phyloP scores from a whole-genome alignment of 768 basidiomycete genomes.

The Lyophyllum semitale region DNA sequence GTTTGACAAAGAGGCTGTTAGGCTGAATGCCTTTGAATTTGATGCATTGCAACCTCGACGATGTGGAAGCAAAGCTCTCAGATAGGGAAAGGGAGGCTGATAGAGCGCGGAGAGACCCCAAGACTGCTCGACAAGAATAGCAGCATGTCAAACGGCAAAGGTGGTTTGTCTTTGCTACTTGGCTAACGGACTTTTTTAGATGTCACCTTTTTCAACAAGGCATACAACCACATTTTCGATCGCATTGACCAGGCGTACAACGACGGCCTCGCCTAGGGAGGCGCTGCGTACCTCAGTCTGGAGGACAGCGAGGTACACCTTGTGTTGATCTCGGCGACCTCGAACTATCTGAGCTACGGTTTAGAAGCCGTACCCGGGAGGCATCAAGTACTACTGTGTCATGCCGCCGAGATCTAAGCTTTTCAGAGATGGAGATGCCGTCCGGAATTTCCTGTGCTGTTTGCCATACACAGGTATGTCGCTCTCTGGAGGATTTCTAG shows the following conservation, averaged over 20 bases:
- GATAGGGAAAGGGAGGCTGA: slow-evolving; percentile 94
- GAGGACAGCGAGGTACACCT: slow-evolving; percentile 88
- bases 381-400: slow-evolving; percentile 98
- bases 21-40: slow-evolving; percentile 44
- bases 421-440: slow-evolving; percentile 98
- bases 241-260: slow-evolving; percentile 96
- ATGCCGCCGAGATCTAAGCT: slow-evolving; percentile 99
- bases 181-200: slow-evolving; percentile 25
- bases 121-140: slow-evolving; percentile 88
- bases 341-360: neutral
- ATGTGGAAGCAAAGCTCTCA: slow-evolving; percentile 80
- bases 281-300: slow-evolving; percentile 93
- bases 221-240: slow-evolving; percentile 95
- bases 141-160: slow-evolving; percentile 82
- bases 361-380: slow-evolving; percentile 66
- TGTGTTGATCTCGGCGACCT: neutral
- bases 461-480: slow-evolving; percentile 90
- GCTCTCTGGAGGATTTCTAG: neutral
- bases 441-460: slow-evolving; percentile 95
- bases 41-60: slow-evolving; percentile 60
- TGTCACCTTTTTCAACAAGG: slow-evolving; percentile 91
- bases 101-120: slow-evolving; percentile 87
- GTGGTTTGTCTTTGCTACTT: slow-evolving; percentile 37
- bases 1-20: slow-evolving; percentile 72
- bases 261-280: slow-evolving; percentile 89